Conservation (phyloP, 2,329 filamentous ascomycete species). For the Rhinocladiella similis region DNA sequence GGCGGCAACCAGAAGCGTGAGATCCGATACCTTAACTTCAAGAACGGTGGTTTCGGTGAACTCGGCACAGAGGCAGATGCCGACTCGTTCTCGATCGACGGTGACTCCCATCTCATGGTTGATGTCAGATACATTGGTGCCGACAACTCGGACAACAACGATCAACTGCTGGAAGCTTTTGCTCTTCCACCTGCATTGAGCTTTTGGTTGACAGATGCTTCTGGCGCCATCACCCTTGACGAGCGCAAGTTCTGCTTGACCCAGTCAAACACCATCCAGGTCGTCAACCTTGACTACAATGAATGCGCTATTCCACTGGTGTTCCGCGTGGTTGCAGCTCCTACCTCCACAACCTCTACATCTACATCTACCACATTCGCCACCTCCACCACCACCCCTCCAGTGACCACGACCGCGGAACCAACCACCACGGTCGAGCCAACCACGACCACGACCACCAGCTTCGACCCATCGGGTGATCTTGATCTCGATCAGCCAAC, state of each 20-base stretch:
- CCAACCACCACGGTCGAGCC: background rate
- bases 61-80: background rate
- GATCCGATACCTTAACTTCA: background rate
- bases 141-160: background rate
- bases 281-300: conserved; percentile 1
- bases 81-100: background rate
- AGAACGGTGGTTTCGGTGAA: background rate
- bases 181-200: background rate
- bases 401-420: background rate
- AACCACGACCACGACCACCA: too few species aligned
- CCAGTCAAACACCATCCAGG: conserved; percentile 4
- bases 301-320: background rate
- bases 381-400: background rate
- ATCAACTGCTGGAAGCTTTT: background rate
- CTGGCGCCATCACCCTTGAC: conserved; percentile 1
- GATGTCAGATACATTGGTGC: background rate
- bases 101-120: background rate
- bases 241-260: conserved; percentile 12
- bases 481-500: conserved; percentile 3
- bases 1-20: background rate
- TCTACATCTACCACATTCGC: background rate
- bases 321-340: background rate
- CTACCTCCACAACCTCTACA: background rate
- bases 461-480: conserved; percentile 10
- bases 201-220: background rate